phyloP scores from a whole-genome alignment of 768 basidiomycete species.

The Wakefieldia striispora region DNA sequence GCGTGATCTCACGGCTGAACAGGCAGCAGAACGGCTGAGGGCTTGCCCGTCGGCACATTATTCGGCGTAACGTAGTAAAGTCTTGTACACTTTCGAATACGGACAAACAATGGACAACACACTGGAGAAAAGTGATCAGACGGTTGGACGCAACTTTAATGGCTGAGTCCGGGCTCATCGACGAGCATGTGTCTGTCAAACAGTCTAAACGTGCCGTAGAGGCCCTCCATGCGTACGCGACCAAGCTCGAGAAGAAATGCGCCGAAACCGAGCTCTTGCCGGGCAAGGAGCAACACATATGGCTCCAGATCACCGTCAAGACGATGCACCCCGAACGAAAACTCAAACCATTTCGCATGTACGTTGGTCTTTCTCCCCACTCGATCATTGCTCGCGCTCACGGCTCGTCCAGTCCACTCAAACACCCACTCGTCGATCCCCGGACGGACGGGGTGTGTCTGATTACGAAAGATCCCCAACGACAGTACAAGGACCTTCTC shows the following conservation, averaged over 20 bases:
- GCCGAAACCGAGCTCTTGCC: conserved; percentile 75
- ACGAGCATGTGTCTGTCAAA: conserved; percentile 60
- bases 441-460: conserved; percentile 80
- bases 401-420: conserved; percentile 51
- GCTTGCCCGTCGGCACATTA: conserved; percentile 62
- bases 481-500: conserved; percentile 93
- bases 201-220: conserved; percentile 81
- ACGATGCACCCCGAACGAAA: conserved; percentile 70
- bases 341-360: conserved; percentile 86
- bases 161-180: conserved; percentile 57
- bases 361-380: conserved; percentile 29
- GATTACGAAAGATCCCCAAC: conserved; percentile 93
- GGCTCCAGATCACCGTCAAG: conserved; percentile 88
- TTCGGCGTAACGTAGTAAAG: not conserved
- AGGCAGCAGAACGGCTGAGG: conserved; percentile 70
- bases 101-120: conserved; percentile 21
- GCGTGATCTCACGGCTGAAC: conserved; percentile 86
- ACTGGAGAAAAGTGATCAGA: not conserved
- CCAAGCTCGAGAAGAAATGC: conserved; percentile 58
- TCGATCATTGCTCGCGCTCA: not conserved
- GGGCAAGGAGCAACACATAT: conserved; percentile 80
- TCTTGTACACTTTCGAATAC: not conserved
- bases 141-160: conserved; percentile 24
- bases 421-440: conserved; percentile 81
- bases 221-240: conserved; percentile 71